phyloP scores from a whole-genome alignment of 495 filamentous ascomycete genomes.

The Acidomyces sp. region DNA sequence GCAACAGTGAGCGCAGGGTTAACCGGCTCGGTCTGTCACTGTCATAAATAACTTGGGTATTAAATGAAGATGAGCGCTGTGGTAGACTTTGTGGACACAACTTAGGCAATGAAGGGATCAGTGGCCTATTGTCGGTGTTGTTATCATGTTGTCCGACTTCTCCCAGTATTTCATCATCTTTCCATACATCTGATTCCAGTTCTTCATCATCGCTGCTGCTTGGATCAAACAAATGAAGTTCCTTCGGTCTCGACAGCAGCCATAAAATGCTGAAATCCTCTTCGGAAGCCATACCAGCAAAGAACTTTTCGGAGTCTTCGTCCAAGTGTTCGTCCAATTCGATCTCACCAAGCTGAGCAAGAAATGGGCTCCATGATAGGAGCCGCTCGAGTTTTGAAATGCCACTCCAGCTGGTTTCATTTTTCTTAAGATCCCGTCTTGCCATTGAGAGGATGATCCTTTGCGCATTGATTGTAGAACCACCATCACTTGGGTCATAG shows the following conservation, averaged over 20 bases:
- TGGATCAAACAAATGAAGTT: slow-evolving; percentile 39
- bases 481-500: neutral
- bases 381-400: slow-evolving; percentile 30
- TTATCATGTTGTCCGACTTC: neutral
- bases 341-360: slow-evolving; percentile 23
- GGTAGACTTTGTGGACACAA: neutral
- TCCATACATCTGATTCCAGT: slow-evolving; percentile 21
- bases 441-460: slow-evolving; percentile 16
- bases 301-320: slow-evolving; percentile 24
- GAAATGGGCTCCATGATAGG: slow-evolving; percentile 33
- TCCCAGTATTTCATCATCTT: too few relatives aligned
- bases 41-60: slow-evolving; percentile 7
- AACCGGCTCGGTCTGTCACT: neutral
- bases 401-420: slow-evolving; percentile 32
- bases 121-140: neutral
- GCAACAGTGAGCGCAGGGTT: slow-evolving; percentile 23
- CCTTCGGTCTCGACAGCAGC: slow-evolving; percentile 39
- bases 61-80: neutral
- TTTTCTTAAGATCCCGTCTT: slow-evolving; percentile 20
- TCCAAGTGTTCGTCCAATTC: slow-evolving; percentile 26
- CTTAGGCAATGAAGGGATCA: neutral
- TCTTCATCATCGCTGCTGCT: slow-evolving; percentile 37
- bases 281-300: slow-evolving; percentile 13
- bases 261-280: slow-evolving; percentile 24
- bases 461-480: slow-evolving; percentile 20